Conservation (phyloP, 495 filamentous ascomycete species). For the Margaritispora aquatica region DNA sequence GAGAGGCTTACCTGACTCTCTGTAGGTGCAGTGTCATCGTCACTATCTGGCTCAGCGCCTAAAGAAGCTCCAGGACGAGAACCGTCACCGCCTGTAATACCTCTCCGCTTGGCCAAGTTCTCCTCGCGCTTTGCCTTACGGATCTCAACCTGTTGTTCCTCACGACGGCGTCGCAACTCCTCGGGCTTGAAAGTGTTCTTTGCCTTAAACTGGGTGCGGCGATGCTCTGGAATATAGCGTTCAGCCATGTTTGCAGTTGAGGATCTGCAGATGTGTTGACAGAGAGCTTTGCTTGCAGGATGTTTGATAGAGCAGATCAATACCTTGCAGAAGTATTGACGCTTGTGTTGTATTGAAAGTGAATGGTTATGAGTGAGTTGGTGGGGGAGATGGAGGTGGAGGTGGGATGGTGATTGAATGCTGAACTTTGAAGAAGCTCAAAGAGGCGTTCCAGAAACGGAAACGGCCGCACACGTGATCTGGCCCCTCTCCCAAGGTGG, state of each 20-base stretch:
- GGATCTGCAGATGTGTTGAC: conserved; percentile 12
- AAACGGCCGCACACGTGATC: conserved; percentile 25
- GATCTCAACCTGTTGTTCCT: conserved; percentile 99
- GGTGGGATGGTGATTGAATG: conserved; percentile 27
- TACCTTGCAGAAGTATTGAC: conserved; percentile 11
- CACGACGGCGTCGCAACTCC: conserved; percentile 95
- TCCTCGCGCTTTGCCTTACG: conserved; percentile 97
- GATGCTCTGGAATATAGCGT: conserved; percentile 98
- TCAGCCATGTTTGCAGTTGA: conserved; percentile 74
- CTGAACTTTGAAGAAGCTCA: conserved; percentile 33
- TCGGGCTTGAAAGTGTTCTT: conserved; percentile 98
- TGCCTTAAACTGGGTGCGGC: conserved; percentile 98
- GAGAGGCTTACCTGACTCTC: conserved; percentile 83
- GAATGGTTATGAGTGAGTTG: not conserved
- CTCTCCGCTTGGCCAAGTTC: conserved; percentile 95
- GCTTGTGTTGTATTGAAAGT: too few species aligned
- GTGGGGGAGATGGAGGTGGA: conserved; percentile 4
- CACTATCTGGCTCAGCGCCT: conserved; percentile 87
- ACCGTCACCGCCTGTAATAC: conserved; percentile 73
- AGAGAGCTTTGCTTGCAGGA: not conserved
- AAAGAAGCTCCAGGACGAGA: conserved; percentile 78
- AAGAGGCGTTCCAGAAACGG: conserved; percentile 30
- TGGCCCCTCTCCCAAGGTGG: conserved; percentile 11
- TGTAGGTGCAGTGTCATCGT: conserved; percentile 90
- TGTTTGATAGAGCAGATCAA: conserved; percentile 2